Evolutionary conservation across 192 early-diverging fungal species (phyloP), one percentile per base, ranked within the genome.

Genomic region (Linnemannia zychae): DNA sequence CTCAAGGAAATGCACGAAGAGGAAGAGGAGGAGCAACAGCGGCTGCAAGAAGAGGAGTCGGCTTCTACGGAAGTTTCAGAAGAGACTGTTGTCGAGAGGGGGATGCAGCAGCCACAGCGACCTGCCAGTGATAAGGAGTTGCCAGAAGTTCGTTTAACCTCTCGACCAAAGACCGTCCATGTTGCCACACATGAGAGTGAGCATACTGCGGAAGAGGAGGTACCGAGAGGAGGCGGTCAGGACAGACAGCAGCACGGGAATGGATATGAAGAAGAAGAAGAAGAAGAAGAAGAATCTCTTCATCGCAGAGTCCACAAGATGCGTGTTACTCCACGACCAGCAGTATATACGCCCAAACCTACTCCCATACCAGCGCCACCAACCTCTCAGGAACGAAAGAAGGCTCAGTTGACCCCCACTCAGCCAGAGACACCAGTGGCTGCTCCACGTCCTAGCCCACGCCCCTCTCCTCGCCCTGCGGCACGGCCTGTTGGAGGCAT

Each of bases 251-350:
- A 65, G 24, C 36, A 65, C 16, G 37, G 38, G 31, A 33, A 38
- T 13, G 31, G 67, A 49, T 18, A 67, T 38, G 75, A 72, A 36
- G 33, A 73, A 15, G 83, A 85, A 44, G 74, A 85, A 44, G 74
- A 85, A 2, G 83, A 85, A 12, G 83, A 85, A 38, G 83, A 85
- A 3, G 83, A 85, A 65, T 49, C 67, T 18, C 69, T 85, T 6
- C 74, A 79, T 11, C 67, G 83, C 31, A 74, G 76, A 28, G 76
- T 84, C 18, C 63, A 65, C 7, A 84, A 50, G 40, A 63, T 78
- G 76, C 47, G 52, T 20, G 24, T 74, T 69, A 22, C 36, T 16
- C 50, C 72, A 18, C 50, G 33, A 33, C 38, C 49, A 9, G 17
- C 31, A 5, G 2, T 17, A 4, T 36, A 22, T 33, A 34, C 69